Evolutionary conservation across 2,329 filamentous ascomycete genomes (phyloP).

Genomic region (Aspergillus sp.): DNA sequence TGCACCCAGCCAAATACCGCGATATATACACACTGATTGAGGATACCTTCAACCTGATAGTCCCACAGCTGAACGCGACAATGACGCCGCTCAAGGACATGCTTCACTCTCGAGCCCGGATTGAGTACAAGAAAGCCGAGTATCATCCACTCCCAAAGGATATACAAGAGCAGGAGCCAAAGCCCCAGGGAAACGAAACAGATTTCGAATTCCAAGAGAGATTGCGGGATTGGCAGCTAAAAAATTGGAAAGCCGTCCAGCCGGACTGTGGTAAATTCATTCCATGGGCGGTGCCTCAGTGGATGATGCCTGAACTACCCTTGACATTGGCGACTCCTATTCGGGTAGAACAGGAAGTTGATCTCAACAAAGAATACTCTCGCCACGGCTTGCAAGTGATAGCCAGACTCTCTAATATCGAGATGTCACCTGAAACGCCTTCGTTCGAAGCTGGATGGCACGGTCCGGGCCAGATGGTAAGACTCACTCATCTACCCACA

Average conservation of each 20-base stretch:
- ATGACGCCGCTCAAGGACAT: slow-evolving; percentile 25
- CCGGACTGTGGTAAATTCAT: slow-evolving; percentile 21
- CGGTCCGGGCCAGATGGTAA: slow-evolving; percentile 42
- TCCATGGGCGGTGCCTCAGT: slow-evolving; percentile 23
- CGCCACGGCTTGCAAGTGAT: slow-evolving; percentile 51
- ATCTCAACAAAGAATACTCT: slow-evolving; percentile 30
- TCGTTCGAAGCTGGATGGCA: slow-evolving; percentile 41
- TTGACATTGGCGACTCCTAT: slow-evolving; percentile 17
- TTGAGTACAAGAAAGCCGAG: slow-evolving; percentile 22
- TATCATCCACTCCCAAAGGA: slow-evolving; percentile 20
- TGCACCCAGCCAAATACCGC: slow-evolving; percentile 31
- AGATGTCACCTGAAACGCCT: slow-evolving; percentile 52
- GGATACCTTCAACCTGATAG: slow-evolving; percentile 22
- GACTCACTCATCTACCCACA: background rate
- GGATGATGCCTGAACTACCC: slow-evolving; percentile 21
- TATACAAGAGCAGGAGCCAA: slow-evolving; percentile 7
- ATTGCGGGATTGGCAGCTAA: slow-evolving; percentile 17
- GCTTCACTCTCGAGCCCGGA: slow-evolving; percentile 24
- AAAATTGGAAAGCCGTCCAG: slow-evolving; percentile 15
- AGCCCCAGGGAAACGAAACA: slow-evolving; percentile 12
- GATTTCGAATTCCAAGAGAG: slow-evolving; percentile 17
- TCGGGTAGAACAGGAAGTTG: slow-evolving; percentile 19
- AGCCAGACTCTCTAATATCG: slow-evolving; percentile 53
- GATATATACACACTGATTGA: slow-evolving; percentile 34
- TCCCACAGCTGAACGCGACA: slow-evolving; percentile 20